phyloP scores from a whole-genome alignment of 345 rosid species.

The Bruguiera sexangula region DNA sequence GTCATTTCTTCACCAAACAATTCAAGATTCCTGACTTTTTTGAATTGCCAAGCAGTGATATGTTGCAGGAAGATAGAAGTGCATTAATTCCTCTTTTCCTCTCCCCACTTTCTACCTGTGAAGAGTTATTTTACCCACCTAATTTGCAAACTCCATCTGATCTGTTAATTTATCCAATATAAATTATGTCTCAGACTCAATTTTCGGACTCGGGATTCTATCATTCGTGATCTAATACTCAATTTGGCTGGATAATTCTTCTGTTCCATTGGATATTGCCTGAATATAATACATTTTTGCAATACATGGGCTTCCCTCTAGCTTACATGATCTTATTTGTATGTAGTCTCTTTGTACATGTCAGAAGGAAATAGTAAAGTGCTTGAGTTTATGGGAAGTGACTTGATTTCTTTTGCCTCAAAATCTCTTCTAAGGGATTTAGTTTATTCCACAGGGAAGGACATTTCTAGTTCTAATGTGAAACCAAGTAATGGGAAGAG shows the following conservation, averaged over 20 bases:
- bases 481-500: constrained; percentile 38
- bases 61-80: background rate
- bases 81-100: background rate
- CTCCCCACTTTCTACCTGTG: background rate
- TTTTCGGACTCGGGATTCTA: background rate
- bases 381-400: background rate
- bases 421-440: background rate
- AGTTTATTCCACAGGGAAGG: constrained; percentile 39
- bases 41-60: too few relatives aligned
- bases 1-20: too few relatives aligned
- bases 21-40: too few relatives aligned
- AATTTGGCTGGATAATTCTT: background rate
- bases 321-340: background rate
- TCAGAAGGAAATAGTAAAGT: background rate
- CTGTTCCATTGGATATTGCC: background rate
- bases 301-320: background rate
- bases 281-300: background rate
- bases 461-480: constrained; percentile 24
- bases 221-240: background rate
- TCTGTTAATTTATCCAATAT: background rate
- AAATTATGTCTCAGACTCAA: background rate
- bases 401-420: background rate
- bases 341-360: background rate
- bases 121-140: background rate
- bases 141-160: background rate